Conservation (phyloP, 202 grass and related monocot species). For the Panicum hallii region DNA sequence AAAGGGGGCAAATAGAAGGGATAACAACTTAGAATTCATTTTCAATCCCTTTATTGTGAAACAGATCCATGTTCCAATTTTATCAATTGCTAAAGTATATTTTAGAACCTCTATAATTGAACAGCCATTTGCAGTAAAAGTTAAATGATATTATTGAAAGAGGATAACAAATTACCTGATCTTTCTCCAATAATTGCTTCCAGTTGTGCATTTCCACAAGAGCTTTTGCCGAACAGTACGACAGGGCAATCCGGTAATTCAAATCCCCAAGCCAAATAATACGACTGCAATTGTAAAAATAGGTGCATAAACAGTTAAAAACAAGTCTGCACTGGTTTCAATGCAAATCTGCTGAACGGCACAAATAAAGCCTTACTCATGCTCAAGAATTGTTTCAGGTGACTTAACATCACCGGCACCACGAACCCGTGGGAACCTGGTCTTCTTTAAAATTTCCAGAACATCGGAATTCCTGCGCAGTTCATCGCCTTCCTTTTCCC, state of each 20-base stretch:
- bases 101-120: neutral
- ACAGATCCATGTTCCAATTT: conserved; percentile 19
- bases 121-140: neutral
- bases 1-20: neutral
- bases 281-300: conserved; percentile 57
- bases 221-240: conserved; percentile 78
- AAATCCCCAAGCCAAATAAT: conserved; percentile 97
- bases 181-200: conserved; percentile 90
- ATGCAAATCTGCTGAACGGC: neutral
- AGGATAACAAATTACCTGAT: conserved; percentile 59
- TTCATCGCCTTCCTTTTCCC: conserved; percentile 92
- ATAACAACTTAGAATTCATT: conserved; percentile 14
- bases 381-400: conserved; percentile 82
- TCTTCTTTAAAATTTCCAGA: conserved; percentile 87
- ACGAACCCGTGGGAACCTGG: conserved; percentile 71
- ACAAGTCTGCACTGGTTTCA: neutral
- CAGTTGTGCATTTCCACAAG: conserved; percentile 90
- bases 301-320: conserved; percentile 26
- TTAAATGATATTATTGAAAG: conserved; percentile 17
- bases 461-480: conserved; percentile 86
- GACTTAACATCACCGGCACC: conserved; percentile 59
- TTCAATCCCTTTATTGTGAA: neutral
- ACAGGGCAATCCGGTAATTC: conserved; percentile 88
- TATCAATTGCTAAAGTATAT: neutral
- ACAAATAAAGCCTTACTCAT: conserved; percentile 66